A percentile compares a stretch with the other conserved stretches of the same genome.
Evolutionary conservation across 768 basidiomycete genomes (phyloP).

Genomic region (Myochromella boudieri): DNA sequence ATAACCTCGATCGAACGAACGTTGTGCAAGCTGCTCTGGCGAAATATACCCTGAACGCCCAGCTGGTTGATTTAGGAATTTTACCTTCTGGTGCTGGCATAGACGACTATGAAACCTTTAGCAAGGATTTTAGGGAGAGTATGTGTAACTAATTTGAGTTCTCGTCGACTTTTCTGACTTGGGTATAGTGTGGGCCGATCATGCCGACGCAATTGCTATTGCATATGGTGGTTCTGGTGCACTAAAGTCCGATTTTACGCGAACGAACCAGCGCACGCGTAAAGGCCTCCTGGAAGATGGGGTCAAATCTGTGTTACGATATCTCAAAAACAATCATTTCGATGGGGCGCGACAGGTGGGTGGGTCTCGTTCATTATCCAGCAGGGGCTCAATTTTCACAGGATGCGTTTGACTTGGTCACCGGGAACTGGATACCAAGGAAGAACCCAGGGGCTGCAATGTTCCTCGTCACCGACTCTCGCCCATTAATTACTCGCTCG

Average conservation of each 20-base stretch:
- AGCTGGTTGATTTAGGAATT: conserved; percentile 74
- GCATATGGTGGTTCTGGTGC: conserved; percentile 97
- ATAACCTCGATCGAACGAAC: conserved; percentile 94
- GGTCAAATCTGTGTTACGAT: conserved; percentile 79
- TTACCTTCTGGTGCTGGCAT: conserved; percentile 68
- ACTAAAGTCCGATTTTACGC: conserved; percentile 94
- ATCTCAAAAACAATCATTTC: conserved; percentile 95
- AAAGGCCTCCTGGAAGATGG: conserved; percentile 85
- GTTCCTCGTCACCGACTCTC: conserved; percentile 72
- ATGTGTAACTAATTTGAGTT: conserved; percentile 27
- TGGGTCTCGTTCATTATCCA: conserved; percentile 22
- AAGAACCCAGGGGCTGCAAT: conserved; percentile 68
- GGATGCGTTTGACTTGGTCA: conserved; percentile 95
- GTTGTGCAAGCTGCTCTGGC: conserved; percentile 93
- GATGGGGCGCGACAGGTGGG: conserved; percentile 93
- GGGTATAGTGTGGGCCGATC: conserved; percentile 90
- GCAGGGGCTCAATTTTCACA: conserved; percentile 27
- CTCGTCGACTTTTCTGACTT: conserved; percentile 2
- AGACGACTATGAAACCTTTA: conserved; percentile 80
- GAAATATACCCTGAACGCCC: conserved; percentile 78
- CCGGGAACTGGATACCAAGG: conserved; percentile 87
- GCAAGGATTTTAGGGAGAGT: conserved; percentile 88
- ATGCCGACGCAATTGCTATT: conserved; percentile 85
- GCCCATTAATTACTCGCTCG: conserved; percentile 82
- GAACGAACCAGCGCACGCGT: conserved; percentile 85